phyloP scores from a whole-genome alignment of 768 basidiomycete genomes.

The Trametes sanguinea region DNA sequence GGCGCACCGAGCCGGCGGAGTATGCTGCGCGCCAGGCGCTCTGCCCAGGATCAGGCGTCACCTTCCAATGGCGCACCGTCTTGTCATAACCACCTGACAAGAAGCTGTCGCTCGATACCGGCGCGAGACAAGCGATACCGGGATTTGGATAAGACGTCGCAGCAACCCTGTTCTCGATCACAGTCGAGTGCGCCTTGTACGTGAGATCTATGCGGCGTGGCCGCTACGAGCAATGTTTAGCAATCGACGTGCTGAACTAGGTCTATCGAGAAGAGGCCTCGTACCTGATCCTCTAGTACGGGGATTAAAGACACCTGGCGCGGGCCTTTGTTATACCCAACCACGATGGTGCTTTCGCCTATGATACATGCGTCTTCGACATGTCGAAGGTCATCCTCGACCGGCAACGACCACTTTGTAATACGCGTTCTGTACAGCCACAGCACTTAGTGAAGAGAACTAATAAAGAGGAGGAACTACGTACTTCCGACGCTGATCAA shows the following conservation, averaged over 20 bases:
- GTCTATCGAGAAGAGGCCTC: background rate
- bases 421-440: constrained; percentile 24
- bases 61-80: constrained; percentile 43
- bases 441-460: constrained; percentile 7
- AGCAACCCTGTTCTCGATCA: constrained; percentile 30
- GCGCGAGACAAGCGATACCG: constrained; percentile 47
- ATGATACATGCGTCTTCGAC: constrained; percentile 50
- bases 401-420: constrained; percentile 24
- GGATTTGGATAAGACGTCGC: constrained; percentile 25
- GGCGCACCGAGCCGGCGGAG: constrained; percentile 30
- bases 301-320: constrained; percentile 45
- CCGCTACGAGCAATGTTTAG: constrained; percentile 10
- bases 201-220: constrained; percentile 27
- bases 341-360: constrained; percentile 39
- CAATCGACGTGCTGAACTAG: background rate
- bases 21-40: constrained; percentile 5
- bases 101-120: constrained; percentile 41
- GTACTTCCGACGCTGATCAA: constrained; percentile 27
- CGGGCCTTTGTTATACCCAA: constrained; percentile 45
- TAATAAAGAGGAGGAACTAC: constrained; percentile 1
- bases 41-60: constrained; percentile 20
- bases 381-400: constrained; percentile 27
- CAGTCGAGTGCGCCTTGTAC: constrained; percentile 27
- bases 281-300: constrained; percentile 32
- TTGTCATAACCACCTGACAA: constrained; percentile 53